Conservation (phyloP, 2,329 filamentous ascomycete genomes). For the Diaporthe sp. region DNA sequence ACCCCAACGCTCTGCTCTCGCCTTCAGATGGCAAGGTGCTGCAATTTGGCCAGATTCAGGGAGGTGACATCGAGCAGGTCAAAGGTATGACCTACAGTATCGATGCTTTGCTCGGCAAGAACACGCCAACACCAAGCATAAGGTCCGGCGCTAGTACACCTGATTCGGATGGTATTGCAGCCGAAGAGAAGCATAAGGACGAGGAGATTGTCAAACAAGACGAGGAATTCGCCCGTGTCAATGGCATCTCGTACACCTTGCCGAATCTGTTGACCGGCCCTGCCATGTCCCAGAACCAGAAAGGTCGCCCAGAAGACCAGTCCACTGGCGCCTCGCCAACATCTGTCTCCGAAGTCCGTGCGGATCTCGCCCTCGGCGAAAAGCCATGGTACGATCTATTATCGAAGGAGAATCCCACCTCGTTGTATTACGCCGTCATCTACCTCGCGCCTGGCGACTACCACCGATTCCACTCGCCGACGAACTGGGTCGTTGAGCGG, state of each 20-base stretch:
- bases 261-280: constrained; percentile 88
- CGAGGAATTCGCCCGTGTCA: constrained; percentile 93
- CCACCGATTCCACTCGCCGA: constrained; percentile 96
- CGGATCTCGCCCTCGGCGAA: constrained; percentile 82
- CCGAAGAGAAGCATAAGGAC: constrained; percentile 57
- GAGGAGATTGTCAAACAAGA: constrained; percentile 81
- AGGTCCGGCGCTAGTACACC: constrained; percentile 38
- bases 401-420: constrained; percentile 72
- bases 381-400: constrained; percentile 79
- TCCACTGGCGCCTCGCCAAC: constrained; percentile 75
- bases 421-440: constrained; percentile 93
- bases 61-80: constrained; percentile 97
- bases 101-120: constrained; percentile 87
- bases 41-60: constrained; percentile 91
- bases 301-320: constrained; percentile 76
- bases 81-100: constrained; percentile 99
- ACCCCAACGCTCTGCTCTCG: constrained; percentile 84
- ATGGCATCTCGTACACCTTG: constrained; percentile 95
- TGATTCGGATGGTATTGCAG: constrained; percentile 50
- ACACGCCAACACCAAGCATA: constrained; percentile 69
- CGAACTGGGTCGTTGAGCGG: constrained; percentile 94
- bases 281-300: constrained; percentile 57
- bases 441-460: constrained; percentile 98
- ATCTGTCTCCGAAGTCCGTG: constrained; percentile 87
- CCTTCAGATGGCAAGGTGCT: constrained; percentile 92